A percentile compares a stretch with the other conserved stretches of the same genome.
Conservation (phyloP, 768 basidiomycete species). For the Pisolithus sp. region DNA sequence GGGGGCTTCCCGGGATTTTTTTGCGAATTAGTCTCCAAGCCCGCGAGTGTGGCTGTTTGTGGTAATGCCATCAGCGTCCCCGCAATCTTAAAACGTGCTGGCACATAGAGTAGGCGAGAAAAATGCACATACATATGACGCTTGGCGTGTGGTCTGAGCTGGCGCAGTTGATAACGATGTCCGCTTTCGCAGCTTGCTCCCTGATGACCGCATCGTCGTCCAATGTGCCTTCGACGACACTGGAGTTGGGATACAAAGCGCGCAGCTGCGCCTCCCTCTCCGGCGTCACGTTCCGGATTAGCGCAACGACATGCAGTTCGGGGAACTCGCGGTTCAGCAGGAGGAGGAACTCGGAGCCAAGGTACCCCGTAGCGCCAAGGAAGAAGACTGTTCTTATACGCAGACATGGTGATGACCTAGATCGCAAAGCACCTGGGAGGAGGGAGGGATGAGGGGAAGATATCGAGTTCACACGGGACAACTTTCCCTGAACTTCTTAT, state of each 20-base stretch:
- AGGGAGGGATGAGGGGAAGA: not conserved
- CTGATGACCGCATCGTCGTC: conserved; percentile 31
- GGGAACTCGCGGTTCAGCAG: conserved; percentile 29
- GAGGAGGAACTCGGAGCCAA: conserved; percentile 36
- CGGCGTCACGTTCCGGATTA: conserved; percentile 29
- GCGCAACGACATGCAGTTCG: conserved; percentile 28
- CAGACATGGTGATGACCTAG: conserved; percentile 6
- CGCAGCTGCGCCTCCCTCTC: conserved; percentile 27
- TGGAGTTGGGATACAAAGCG: conserved; percentile 28
- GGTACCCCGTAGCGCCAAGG: conserved; percentile 39
- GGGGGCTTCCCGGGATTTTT: conserved; percentile 33
- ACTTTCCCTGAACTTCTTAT: too few relatives aligned
- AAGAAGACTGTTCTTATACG: conserved; percentile 29
- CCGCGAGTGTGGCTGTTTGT: conserved; percentile 31
- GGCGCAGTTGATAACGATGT: conserved; percentile 37
- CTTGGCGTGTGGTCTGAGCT: conserved; percentile 34
- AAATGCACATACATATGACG: conserved; percentile 23
- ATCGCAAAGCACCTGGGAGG: too few relatives aligned
- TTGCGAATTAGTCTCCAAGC: conserved; percentile 32
- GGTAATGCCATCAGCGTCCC: not conserved
- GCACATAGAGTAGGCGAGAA: not conserved
- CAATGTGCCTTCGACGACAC: conserved; percentile 33
- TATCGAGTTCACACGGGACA: too few relatives aligned
- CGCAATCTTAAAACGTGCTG: too few relatives aligned
- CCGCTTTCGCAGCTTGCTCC: conserved; percentile 29